Evolutionary conservation across 768 basidiomycete genomes (phyloP), one percentile per base, ranked within the genome.

Genomic region (Asterophora parasitica): DNA sequence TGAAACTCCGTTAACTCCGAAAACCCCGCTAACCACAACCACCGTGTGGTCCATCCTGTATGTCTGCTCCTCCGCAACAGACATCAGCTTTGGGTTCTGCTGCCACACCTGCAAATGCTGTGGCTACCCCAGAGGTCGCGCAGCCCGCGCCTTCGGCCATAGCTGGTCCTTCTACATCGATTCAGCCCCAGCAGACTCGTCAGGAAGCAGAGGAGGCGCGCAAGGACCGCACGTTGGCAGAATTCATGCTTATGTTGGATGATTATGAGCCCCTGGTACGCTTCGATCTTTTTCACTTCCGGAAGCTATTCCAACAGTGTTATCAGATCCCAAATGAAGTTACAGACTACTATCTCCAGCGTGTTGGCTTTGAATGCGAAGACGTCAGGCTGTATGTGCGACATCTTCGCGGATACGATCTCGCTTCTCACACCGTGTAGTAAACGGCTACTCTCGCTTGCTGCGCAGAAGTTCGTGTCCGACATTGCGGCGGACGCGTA

Each of bases 401-500:
- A 13, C 23, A 20, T 23, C 3, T 49, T 26, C 10, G 3, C 4
- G 2, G 4, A 19, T 12, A 4, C 8, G 16, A 13, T 16, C 23
- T 23, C 11, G 16, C 39, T 2, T n/a, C 44, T 47, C 26, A 44
- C 15, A 45, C 9, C 23, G n/a, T 37, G 33, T 63, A 96, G 94
- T 48, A 97, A 96, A 71, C 88, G 95, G 2, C 79, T 99, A 13
- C 74, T 99, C 19, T 93, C 95, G 0, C 77, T 98, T 10, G 94
- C 96, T 2, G 92, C 96, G 0, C 96, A 99, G 62, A 97, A 98
- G 61, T 98, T 99, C 62, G 85, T 98, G 36, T 90, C 93, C 6
- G 95, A 98, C 61, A 94, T 99, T 46, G 88, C 95, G 2, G 81
- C 89, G 2, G 96, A 99, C 64, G 93, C 96, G 8, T 98, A 91